Conservation (phyloP, 1,139 yeast species). For the Saccharomycopsis phalli region DNA sequence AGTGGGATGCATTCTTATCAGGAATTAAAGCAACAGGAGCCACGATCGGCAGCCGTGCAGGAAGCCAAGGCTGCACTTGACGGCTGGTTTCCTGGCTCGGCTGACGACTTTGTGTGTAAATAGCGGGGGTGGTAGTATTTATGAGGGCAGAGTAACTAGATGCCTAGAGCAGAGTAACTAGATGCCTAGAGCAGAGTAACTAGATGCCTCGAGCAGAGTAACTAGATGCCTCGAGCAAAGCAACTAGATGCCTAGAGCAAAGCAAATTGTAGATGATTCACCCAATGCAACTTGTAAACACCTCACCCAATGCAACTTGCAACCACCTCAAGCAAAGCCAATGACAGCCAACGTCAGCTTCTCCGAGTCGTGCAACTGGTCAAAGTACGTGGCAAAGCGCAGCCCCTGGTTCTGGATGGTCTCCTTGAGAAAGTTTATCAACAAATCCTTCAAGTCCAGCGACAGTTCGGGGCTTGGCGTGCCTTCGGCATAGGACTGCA, state of each 20-base stretch:
- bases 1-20: background rate
- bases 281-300: slow-evolving; percentile 11
- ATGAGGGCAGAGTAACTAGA: background rate
- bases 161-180: background rate
- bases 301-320: background rate
- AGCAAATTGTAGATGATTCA: too few relatives aligned
- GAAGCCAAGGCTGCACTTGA: slow-evolving; percentile 22
- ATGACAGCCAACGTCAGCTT: slow-evolving; percentile 40
- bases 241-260: too few relatives aligned
- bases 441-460: slow-evolving; percentile 32
- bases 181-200: too few relatives aligned
- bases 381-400: slow-evolving; percentile 47
- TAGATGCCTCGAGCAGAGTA: too few relatives aligned
- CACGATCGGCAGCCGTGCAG: slow-evolving; percentile 22
- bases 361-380: slow-evolving; percentile 45
- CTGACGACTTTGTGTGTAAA: slow-evolving; percentile 25
- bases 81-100: slow-evolving; percentile 25
- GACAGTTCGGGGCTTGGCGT: slow-evolving; percentile 21
- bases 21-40: background rate
- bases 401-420: slow-evolving; percentile 43
- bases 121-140: background rate
- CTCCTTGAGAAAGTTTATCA: slow-evolving; percentile 56
- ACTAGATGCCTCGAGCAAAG: too few relatives aligned
- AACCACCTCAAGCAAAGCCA: too few relatives aligned
- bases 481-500: slow-evolving; percentile 42